Conservation (phyloP, 495 filamentous ascomycete genomes). For the Penicillium turbatum region DNA sequence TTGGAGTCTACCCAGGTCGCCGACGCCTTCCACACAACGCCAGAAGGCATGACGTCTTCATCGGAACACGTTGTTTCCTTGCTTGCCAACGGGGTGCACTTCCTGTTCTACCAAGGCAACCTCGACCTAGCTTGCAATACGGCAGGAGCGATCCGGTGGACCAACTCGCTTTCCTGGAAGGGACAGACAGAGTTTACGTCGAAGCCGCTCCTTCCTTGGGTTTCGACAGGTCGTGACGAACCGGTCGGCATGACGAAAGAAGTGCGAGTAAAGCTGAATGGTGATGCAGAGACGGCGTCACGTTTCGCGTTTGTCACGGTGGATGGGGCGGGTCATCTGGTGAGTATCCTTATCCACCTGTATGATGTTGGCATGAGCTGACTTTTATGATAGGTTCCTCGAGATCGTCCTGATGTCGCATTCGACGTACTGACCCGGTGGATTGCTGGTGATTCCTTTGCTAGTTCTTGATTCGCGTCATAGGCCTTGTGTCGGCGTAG, state of each 20-base stretch:
- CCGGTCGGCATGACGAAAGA: conserved; percentile 24
- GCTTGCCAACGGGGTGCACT: conserved; percentile 33
- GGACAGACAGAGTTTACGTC: conserved; percentile 41
- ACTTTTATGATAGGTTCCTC: conserved; percentile 25
- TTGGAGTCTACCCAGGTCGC: conserved; percentile 17
- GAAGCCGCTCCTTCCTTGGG: conserved; percentile 34
- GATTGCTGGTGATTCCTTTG: conserved; percentile 26
- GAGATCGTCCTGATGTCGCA: conserved; percentile 34
- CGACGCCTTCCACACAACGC: conserved; percentile 26
- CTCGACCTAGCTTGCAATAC: conserved; percentile 46
- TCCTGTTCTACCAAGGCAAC: conserved; percentile 45
- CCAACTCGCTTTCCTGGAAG: conserved; percentile 38
- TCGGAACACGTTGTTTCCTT: conserved; percentile 30
- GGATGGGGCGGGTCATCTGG: conserved; percentile 25
- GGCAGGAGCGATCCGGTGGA: conserved; percentile 40
- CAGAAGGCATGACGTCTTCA: conserved; percentile 22
- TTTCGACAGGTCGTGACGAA: conserved; percentile 15
- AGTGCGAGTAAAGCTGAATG: conserved; percentile 8
- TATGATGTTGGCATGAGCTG: not conserved
- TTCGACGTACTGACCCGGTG: conserved; percentile 34
- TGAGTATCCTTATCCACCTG: conserved; percentile 5
- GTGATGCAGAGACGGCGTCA: conserved; percentile 1
- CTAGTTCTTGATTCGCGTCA: not conserved
- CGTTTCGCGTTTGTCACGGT: conserved; percentile 31
- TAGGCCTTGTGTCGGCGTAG: not conserved